Percentiles rank a stretch among this genome's conserved stretches.
phyloP scores from a whole-genome alignment of 768 basidiomycete genomes.

The Aureoboletus auriporus region DNA sequence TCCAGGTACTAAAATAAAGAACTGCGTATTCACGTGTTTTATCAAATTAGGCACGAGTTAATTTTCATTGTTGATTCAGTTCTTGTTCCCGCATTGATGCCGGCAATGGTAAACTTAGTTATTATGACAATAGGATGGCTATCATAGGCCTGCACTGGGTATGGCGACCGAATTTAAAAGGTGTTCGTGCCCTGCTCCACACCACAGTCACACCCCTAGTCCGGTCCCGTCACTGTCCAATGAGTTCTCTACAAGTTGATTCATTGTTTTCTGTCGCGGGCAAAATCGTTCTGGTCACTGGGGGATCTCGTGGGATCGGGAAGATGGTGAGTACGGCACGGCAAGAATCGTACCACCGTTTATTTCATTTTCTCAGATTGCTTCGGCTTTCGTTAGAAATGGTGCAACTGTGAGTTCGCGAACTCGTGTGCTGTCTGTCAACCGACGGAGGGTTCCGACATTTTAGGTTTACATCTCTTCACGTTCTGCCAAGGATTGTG shows the following conservation, averaged over 20 bases:
- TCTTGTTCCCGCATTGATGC: constrained; percentile 4
- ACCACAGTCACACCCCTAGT: neutral
- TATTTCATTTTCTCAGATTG: constrained; percentile 42
- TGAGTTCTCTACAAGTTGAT: constrained; percentile 34
- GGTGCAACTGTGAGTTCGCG: constrained; percentile 45
- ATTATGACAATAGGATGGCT: constrained; percentile 16
- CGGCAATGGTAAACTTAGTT: constrained; percentile 8
- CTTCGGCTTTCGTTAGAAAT: constrained; percentile 58
- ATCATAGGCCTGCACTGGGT: neutral
- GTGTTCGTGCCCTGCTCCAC: neutral
- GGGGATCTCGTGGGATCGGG: constrained; percentile 63
- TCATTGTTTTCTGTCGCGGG: constrained; percentile 48
- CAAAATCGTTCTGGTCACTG: constrained; percentile 59
- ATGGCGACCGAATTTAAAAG: neutral
- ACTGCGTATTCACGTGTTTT: constrained; percentile 20
- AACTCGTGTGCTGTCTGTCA: constrained; percentile 4
- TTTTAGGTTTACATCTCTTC: constrained; percentile 60
- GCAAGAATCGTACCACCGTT: constrained; percentile 2
- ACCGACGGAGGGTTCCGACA: neutral
- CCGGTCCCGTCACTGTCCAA: constrained; percentile 10
- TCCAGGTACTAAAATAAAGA: constrained; percentile 9
- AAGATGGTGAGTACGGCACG: constrained; percentile 46
- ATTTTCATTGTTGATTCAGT: constrained; percentile 16
- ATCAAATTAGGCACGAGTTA: constrained; percentile 20
- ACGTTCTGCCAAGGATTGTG: constrained; percentile 49